Base-by-base conservation (phyloP, 1,284 basidiomycete species). In the Xanthoconium separans region DNA sequence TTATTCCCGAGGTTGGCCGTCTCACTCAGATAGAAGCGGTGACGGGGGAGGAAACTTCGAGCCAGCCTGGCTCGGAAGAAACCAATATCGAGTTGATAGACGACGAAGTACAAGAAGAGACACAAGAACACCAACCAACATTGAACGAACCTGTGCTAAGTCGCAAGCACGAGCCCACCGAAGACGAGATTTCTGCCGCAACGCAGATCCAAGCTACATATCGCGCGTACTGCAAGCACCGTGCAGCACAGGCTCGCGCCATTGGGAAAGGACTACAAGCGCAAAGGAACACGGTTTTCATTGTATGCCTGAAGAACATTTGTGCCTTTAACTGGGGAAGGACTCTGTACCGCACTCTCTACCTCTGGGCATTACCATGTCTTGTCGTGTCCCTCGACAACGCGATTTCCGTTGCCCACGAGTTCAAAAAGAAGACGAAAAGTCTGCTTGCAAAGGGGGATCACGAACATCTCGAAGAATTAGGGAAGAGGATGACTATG, bases 341-440 rank as follows among this genome's bases (percentile, higher is more conserved):
- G 24, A 60, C 56, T 12, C 60, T 55, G 20, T 82, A 83, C 58
- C 74, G 74, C 18, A 53, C 69, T 3, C 64, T 79, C 15, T 80
- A 77, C 62, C 69, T 81, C 3, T 80, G 80, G 1, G 75, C 79
- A 7, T 65, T 84, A 6, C 79, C 82, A 1, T 77, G 75, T 56
- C 62, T 80, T 5, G 68, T 81, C 22, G 63, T 76, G 4, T 79
- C 73, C 54, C 69, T 84, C 18, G 74, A 81, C 24, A 60, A 65
- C 20, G 65, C 73, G 11, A 64, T 70, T 11, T 48, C 57, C 1
- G 51, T 68, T 22, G 61, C 71, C 2, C 55, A 65, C 34, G 57
- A 65, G 2, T 58, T 60, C 18, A 80, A 77, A 61, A 61, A 42
- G 10, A 58, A 61, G 22, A 71, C 68, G 3, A 78, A 72, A 58